Evolutionary conservation across 2,329 filamentous ascomycete genomes (phyloP).

Genomic region (Dactylellina sp.): DNA sequence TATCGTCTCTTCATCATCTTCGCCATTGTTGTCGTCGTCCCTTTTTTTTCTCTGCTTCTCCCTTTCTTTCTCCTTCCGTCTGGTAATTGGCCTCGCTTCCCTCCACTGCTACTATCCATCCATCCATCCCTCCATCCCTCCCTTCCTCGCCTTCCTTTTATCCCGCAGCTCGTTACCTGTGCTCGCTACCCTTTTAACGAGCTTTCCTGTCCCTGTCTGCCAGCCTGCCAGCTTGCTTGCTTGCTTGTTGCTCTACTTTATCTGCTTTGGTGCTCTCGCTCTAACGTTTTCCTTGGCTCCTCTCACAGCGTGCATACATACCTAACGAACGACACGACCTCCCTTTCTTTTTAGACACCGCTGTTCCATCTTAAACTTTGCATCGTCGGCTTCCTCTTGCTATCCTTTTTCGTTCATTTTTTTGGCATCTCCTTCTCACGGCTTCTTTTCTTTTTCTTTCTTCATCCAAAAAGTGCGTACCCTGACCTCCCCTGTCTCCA

Average conservation of each 20-base stretch:
- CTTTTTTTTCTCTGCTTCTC: slow-evolving; percentile 41
- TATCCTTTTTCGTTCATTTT: slow-evolving; percentile 60
- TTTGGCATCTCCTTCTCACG: slow-evolving; percentile 60
- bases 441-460: slow-evolving; percentile 27
- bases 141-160: slow-evolving; percentile 49
- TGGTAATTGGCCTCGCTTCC: slow-evolving; percentile 36
- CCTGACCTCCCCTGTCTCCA: slow-evolving; percentile 32
- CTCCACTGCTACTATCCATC: too few relatives aligned
- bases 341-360: slow-evolving; percentile 47
- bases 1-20: not conserved
- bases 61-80: slow-evolving; percentile 46
- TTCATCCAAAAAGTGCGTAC: slow-evolving; percentile 21
- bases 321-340: slow-evolving; percentile 56
- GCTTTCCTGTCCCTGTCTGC: slow-evolving; percentile 60
- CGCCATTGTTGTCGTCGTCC: slow-evolving; percentile 25
- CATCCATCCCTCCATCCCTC: slow-evolving; percentile 57
- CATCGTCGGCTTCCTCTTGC: slow-evolving; percentile 60
- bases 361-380: slow-evolving; percentile 37
- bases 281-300: slow-evolving; percentile 58
- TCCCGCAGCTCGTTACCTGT: slow-evolving; percentile 53
- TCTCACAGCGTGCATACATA: slow-evolving; percentile 50
- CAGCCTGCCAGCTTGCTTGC: slow-evolving; percentile 61
- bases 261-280: slow-evolving; percentile 50
- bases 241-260: slow-evolving; percentile 47
- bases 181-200: slow-evolving; percentile 50